Percentiles rank a stretch among this genome's conserved stretches.
phyloP scores from a whole-genome alignment of 1,284 basidiomycete species.

The Neonothopanus nambi region DNA sequence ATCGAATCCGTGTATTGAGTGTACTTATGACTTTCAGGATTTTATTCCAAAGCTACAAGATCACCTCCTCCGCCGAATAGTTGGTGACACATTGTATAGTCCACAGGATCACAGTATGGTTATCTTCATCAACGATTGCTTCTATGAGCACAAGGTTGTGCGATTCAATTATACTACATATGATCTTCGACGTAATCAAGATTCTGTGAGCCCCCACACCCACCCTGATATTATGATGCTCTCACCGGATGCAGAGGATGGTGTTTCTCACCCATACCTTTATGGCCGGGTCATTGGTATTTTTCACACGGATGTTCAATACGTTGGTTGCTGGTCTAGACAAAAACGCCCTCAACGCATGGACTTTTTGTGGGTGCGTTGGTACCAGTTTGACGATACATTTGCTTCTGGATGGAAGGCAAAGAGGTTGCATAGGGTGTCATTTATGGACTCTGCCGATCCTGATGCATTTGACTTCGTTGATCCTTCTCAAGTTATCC shows the following conservation, averaged over 20 bases:
- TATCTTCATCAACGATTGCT: conserved; percentile 11
- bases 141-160: conserved; percentile 19
- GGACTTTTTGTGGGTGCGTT: conserved; percentile 26
- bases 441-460: background rate
- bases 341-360: background rate
- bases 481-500: conserved; percentile 3
- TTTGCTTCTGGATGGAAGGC: background rate
- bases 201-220: conserved; percentile 22
- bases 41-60: conserved; percentile 3
- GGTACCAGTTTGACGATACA: background rate
- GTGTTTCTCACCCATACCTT: conserved; percentile 30
- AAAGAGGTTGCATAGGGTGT: conserved; percentile 2
- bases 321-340: background rate
- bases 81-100: background rate
- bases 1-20: background rate
- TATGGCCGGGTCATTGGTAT: conserved; percentile 36
- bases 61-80: conserved; percentile 1
- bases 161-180: conserved; percentile 26
- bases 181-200: conserved; percentile 22
- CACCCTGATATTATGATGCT: too few species aligned
- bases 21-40: conserved; percentile 4
- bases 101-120: conserved; percentile 1
- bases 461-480: conserved; percentile 7
- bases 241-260: conserved; percentile 23
- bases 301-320: conserved; percentile 30